Evolutionary conservation across 192 early-diverging fungal species (phyloP).

Genomic region (Gamsiella multidivaricata): DNA sequence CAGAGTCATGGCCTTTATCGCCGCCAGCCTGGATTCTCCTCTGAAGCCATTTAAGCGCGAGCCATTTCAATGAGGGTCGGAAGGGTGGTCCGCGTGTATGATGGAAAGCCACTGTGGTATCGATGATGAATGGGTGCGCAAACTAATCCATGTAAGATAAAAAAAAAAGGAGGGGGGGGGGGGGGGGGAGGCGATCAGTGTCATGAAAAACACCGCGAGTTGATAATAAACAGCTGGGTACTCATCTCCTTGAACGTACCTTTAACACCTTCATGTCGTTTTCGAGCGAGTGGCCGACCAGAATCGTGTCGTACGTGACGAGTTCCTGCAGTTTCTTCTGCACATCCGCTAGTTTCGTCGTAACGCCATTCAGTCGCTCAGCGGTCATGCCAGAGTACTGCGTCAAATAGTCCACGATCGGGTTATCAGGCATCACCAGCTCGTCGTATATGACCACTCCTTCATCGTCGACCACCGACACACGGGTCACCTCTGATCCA

Average conservation of each 20-base stretch:
- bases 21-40: conserved; percentile 65
- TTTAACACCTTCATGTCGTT: conserved; percentile 75
- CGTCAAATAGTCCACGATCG: conserved; percentile 65
- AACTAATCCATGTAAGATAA: conserved; percentile 20
- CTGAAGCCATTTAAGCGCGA: conserved; percentile 61
- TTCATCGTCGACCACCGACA: conserved; percentile 61
- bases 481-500: conserved; percentile 62
- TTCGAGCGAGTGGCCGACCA: conserved; percentile 70
- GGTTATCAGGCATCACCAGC: conserved; percentile 61
- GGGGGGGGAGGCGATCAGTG: not conserved
- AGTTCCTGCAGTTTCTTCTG: conserved; percentile 63
- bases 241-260: too few relatives aligned
- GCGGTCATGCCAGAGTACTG: conserved; percentile 67
- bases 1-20: conserved; percentile 69
- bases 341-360: conserved; percentile 54
- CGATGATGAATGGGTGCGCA: conserved; percentile 69
- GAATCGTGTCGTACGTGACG: conserved; percentile 58
- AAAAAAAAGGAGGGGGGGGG: not conserved
- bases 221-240: too few relatives aligned
- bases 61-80: conserved; percentile 62
- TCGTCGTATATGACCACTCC: conserved; percentile 60
- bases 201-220: too few relatives aligned
- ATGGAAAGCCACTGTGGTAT: conserved; percentile 69
- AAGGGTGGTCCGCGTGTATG: conserved; percentile 61
- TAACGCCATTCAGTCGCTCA: conserved; percentile 54